These are phyloP conservation scores for Monosporozyma servazzii DNA, from an alignment of 805 yeast species.

Conservation along the genomic window DNA sequence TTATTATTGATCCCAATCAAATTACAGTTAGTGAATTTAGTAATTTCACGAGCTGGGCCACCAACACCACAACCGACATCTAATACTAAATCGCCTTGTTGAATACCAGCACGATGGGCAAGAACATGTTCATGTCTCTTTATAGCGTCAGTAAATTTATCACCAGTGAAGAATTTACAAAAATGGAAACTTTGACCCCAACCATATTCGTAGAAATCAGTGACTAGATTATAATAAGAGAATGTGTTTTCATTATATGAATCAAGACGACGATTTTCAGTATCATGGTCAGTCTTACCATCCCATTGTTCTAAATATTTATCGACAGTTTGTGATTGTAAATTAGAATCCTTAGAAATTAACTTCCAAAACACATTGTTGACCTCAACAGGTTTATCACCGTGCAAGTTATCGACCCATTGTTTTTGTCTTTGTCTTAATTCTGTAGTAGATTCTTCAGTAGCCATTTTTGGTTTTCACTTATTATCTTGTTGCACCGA, in stretches of 20 bases:
- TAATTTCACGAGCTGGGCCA: constrained; percentile 96
- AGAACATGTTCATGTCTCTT: constrained; percentile 96
- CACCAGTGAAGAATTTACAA: constrained; percentile 87
- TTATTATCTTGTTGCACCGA: background rate
- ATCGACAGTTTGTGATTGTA: constrained; percentile 72
- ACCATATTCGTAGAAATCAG: constrained; percentile 97
- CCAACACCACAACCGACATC: constrained; percentile 99
- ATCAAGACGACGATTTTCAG: constrained; percentile 62
- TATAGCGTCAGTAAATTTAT: constrained; percentile 85
- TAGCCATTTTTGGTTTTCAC: background rate
- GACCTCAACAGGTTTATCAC: constrained; percentile 52
- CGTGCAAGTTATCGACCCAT: constrained; percentile 83
- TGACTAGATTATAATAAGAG: constrained; percentile 92
- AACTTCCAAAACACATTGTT: constrained; percentile 66
- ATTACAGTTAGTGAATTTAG: constrained; percentile 79
- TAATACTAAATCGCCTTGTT: constrained; percentile 74
- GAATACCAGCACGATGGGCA: constrained; percentile 76
- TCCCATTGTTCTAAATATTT: constrained; percentile 98
- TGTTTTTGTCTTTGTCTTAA: constrained; percentile 37
- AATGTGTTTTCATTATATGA: constrained; percentile 89
- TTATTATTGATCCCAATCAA: constrained; percentile 91
- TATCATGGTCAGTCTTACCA: constrained; percentile 66
- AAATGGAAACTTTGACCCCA: constrained; percentile 99
- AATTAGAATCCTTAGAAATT: constrained; percentile 65
- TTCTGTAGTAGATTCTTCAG: constrained; percentile 9